Evolutionary conservation across 768 basidiomycete species (phyloP).

Genomic region (Mrakia frigida): DNA sequence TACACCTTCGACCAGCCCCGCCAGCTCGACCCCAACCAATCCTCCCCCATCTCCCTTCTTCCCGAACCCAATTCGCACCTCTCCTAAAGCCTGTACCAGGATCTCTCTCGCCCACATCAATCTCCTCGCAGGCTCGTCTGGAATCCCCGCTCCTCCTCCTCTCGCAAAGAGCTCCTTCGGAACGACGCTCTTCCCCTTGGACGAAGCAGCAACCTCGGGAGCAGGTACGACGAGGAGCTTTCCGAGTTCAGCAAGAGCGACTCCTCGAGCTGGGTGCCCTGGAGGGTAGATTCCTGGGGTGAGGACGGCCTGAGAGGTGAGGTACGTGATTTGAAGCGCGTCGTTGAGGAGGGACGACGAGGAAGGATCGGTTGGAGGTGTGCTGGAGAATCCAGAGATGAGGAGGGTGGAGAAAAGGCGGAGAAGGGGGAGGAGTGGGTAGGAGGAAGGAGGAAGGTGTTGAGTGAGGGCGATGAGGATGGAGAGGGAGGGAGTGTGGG

Average conservation of each 20-base stretch:
- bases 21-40: slow-evolving; percentile 59
- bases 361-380: slow-evolving; percentile 41
- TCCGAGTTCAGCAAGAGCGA: slow-evolving; percentile 71
- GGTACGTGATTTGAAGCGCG: not conserved
- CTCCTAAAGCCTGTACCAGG: slow-evolving; percentile 57
- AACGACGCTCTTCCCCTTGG: slow-evolving; percentile 44
- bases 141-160: slow-evolving; percentile 20
- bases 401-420: slow-evolving; percentile 62
- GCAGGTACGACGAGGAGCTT: slow-evolving; percentile 64
- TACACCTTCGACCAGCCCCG: slow-evolving; percentile 56
- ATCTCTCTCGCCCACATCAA: slow-evolving; percentile 62
- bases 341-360: not conserved
- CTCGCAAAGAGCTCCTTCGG: slow-evolving; percentile 28
- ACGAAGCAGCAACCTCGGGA: slow-evolving; percentile 45
- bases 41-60: slow-evolving; percentile 63
- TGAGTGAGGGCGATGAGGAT: slow-evolving; percentile 60
- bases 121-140: slow-evolving; percentile 45
- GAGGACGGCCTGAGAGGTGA: not conserved
- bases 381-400: slow-evolving; percentile 47
- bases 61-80: slow-evolving; percentile 69
- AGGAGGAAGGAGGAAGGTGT: slow-evolving; percentile 59
- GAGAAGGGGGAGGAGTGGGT: slow-evolving; percentile 70
- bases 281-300: slow-evolving; percentile 49
- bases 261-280: slow-evolving; percentile 71
- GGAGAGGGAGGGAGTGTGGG: slow-evolving; percentile 52